Evolutionary conservation across 2,329 filamentous ascomycete genomes (phyloP).

Genomic region (Coniochaeta sp.): DNA sequence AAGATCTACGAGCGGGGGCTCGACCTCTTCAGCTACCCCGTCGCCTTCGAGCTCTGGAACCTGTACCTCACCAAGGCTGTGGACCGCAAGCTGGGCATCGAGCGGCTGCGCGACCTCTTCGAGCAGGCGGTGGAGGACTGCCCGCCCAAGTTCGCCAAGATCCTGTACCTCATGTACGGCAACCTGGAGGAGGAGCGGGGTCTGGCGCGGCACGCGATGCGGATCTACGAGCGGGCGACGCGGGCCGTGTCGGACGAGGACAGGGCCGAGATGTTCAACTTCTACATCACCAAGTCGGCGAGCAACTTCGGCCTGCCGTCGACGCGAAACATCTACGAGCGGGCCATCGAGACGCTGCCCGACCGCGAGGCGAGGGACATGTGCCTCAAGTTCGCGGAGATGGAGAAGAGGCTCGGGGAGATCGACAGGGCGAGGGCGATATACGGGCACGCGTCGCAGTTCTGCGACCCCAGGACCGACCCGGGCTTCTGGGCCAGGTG

Average conservation of each 20-base stretch:
- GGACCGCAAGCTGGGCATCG: conserved; percentile 91
- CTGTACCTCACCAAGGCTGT: conserved; percentile 96
- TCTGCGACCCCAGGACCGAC: conserved; percentile 89
- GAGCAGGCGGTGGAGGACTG: conserved; percentile 95
- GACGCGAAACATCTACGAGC: conserved; percentile 91
- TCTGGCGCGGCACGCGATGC: conserved; percentile 92
- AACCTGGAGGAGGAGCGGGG: conserved; percentile 94
- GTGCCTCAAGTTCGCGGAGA: conserved; percentile 92
- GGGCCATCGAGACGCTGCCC: conserved; percentile 86
- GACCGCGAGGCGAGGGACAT: conserved; percentile 92
- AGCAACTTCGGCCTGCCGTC: conserved; percentile 97
- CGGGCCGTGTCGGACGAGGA: conserved; percentile 93
- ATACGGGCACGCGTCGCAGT: conserved; percentile 93
- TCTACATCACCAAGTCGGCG: conserved; percentile 98
- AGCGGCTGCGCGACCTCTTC: conserved; percentile 87
- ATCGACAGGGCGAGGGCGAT: conserved; percentile 91
- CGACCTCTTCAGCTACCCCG: conserved; percentile 97
- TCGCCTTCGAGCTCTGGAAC: conserved; percentile 98
- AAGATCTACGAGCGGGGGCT: conserved; percentile 94
- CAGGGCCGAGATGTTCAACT: conserved; percentile 95
- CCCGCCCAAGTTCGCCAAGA: conserved; percentile 91
- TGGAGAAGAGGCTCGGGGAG: conserved; percentile 47
- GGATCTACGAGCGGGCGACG: conserved; percentile 96
- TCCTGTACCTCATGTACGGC: conserved; percentile 96
- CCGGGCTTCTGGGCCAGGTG: conserved; percentile 92